Evolutionary conservation across 1,284 basidiomycete genomes (phyloP).

Genomic region (Volvariella volvacea): DNA sequence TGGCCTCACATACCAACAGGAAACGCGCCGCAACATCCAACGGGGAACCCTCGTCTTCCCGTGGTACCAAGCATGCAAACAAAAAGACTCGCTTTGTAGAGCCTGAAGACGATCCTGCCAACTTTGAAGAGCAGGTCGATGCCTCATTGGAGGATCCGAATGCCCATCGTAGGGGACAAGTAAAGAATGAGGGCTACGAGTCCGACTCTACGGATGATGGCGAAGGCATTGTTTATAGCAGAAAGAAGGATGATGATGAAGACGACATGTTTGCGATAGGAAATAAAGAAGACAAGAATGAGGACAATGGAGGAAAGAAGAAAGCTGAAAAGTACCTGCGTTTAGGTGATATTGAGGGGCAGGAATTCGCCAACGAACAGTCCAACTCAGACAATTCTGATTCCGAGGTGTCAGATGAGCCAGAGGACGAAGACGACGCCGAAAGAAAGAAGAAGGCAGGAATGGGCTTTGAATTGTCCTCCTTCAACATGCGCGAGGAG

Average conservation of each 20-base stretch:
- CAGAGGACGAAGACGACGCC: constrained; percentile 76
- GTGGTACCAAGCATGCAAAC: constrained; percentile 18
- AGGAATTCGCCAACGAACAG: constrained; percentile 70
- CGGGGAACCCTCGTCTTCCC: constrained; percentile 28
- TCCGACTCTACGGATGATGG: constrained; percentile 92
- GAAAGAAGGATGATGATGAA: constrained; percentile 44
- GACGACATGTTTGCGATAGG: constrained; percentile 87
- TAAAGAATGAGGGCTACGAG: constrained; percentile 87
- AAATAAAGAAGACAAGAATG: constrained; percentile 47
- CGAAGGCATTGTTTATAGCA: constrained; percentile 79
- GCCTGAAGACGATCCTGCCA: constrained; percentile 63
- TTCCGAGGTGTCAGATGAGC: constrained; percentile 46
- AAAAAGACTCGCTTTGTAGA: constrained; percentile 84
- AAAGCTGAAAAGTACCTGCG: constrained; percentile 75
- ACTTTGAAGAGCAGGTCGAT: constrained; percentile 73
- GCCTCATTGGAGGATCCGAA: constrained; percentile 60
- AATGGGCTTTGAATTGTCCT: constrained; percentile 91
- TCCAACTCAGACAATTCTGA: constrained; percentile 34
- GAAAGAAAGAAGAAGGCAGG: constrained; percentile 70
- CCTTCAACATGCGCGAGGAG: constrained; percentile 99
- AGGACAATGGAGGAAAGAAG: constrained; percentile 28
- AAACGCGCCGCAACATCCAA: constrained; percentile 50
- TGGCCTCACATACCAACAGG: constrained; percentile 43
- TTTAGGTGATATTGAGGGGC: constrained; percentile 92
- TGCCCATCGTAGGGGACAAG: constrained; percentile 46